Evolutionary conservation across 2,329 filamentous ascomycete species (phyloP).

Genomic region (Venturia pyrina): DNA sequence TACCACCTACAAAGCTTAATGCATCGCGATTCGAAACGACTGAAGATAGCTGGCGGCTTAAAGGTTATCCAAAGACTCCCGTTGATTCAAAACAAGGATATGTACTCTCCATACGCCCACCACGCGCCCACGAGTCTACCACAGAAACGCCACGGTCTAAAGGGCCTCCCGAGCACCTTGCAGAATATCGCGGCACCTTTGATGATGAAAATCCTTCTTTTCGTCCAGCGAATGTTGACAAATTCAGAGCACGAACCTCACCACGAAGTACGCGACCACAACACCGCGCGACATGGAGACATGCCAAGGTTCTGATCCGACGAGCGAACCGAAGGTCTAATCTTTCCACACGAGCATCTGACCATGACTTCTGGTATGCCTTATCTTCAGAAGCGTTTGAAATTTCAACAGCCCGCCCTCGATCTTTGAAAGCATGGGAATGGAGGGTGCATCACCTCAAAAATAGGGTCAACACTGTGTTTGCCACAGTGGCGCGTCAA

Average conservation of each 20-base stretch:
- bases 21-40: background rate
- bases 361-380: background rate
- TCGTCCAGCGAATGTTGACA: background rate
- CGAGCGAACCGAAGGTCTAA: background rate
- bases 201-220: background rate
- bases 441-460: background rate
- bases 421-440: background rate
- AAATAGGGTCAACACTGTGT: background rate
- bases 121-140: background rate
- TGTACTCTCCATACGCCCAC: background rate
- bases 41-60: background rate
- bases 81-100: background rate
- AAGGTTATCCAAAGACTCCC: background rate
- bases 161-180: background rate
- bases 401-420: background rate
- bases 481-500: background rate
- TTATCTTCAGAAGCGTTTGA: background rate
- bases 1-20: background rate
- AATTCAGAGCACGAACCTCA: background rate
- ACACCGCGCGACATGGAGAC: background rate
- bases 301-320: background rate
- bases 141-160: background rate
- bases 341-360: background rate
- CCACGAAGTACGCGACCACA: background rate
- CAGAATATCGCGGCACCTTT: background rate